Base-by-base conservation (phyloP, 2,329 filamentous ascomycete species). In the Rutstroemia sp. region DNA sequence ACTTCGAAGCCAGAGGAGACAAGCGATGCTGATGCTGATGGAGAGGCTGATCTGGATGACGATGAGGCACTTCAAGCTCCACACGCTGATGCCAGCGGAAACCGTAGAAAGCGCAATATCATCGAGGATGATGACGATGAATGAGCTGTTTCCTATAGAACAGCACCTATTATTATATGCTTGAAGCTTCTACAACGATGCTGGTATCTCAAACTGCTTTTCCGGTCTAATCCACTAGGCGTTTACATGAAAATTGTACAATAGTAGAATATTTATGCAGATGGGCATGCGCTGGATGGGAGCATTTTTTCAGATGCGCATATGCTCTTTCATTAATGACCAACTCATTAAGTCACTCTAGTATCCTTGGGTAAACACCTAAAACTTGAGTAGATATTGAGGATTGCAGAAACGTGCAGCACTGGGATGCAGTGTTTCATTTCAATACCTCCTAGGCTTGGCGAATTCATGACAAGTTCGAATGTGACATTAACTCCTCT, bases 71-170 rank as follows among this genome's bases (percentile, higher is more conserved):
- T 71, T 56, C 67, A 70, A 42, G 61, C 68, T 9, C 64, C 68
- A 5, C 53, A 55, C 45, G 46, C 53, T 30, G 67, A 68, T 37
- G 55, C 61, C 47, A 54, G 60, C 34, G 64, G 61, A 19, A 66
- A 78, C 55, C 69, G 76, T 58, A 73, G 75, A 51, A 78, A 81
- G 65, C 75, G 81, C 58, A 77, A 80, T 61, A 76, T 85, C 61
- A 75, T 85, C 57, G 80, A 83, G 54, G 81, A 84, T 56, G 81
- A 84, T 42, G 80, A 82, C 44, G 76, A 77, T 51, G 64, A 70
- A 34, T 62, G 56, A 59, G 42, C 3, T 14, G 12, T 19, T 23
- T 19, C 42, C 2, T 9, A 34, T 34, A 34, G 30, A 12, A 34
- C 25, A 27, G 25, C 25, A 27, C 5, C 17, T 14, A 42, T n/a